Evolutionary conservation across 2,329 filamentous ascomycete genomes (phyloP), one percentile per base, ranked within the genome.

Genomic region (Aaosphaeria pasadenensis): DNA sequence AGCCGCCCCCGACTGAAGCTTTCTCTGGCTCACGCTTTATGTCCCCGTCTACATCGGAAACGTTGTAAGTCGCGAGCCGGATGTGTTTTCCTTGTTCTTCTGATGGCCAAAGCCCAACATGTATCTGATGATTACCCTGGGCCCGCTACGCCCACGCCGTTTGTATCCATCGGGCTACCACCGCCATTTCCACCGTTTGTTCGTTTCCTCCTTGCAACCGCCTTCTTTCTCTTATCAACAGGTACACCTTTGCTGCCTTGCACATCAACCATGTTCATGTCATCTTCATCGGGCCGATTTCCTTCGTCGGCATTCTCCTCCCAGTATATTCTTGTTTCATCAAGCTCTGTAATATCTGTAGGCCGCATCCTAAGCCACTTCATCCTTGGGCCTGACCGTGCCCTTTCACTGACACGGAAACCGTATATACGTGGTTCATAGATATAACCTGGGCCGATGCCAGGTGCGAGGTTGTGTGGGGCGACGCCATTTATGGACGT

Each of bases 341-440:
- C 91, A 43, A 97, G 77, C 60, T 95, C 88, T 39, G 79, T 85
- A 47, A 96, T 78, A 63, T 96, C 84, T 11, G 78, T 77, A 0
- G 94, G 94, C 66, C 91, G 87, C 71, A 87, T 85, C 57, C 94
- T 84, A 60, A 99, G 76, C 94, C 94, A 99, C 68, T 91, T 91
- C 94, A 99, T 99, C 52, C 94, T 82, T 9, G 94, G 94, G 0
- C 94, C 94, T 28, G 89, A 91, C 57, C 88, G 84, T 39, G 94
- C 89, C 49, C 91, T 80, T 71, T 97, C 94, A 13, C 89, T 92
- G 24, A 99, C 94, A 52, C 88, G 84, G 76, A 99, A 99, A 30
- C 94, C 94, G 72, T 97, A 99, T 68, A 99, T 97, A 58, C 86
- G 88, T 50, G 94, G 91, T 67, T 96, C 90, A 73, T 97, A 97